Evolutionary conservation across 441 rosid species (phyloP), one percentile per base, ranked within the genome.

Genomic region (Arabidopsis hybrid): DNA sequence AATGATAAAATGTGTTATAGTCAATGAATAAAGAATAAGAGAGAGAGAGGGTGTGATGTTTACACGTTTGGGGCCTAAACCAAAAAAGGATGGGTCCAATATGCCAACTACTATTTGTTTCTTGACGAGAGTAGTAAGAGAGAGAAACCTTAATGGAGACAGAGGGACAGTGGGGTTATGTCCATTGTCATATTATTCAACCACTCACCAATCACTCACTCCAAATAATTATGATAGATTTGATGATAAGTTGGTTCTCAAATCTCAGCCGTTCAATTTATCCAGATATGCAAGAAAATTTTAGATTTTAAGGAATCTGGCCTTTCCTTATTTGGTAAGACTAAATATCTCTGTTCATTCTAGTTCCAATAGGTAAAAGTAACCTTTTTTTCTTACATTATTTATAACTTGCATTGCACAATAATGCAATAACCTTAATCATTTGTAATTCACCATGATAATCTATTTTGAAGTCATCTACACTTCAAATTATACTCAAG

Each of bases 121-220:
- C 39, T 68, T 38, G 47, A 56, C 16, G 36, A 18, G 40, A 29
- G 26, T 1, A 21, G 69, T 14, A 62, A 59, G 63, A 77, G 65
- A 71, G 68, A 71, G 1, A 65, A 71, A 77, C 76, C 80, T 77
- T 71, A 65, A 71, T 77, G 80, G 76, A 77, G 80, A 77, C 80
- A 77, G 76, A 69, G 46, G 42, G 80, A 71, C 72, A 77, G 73
- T 71, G 76, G 65, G 39, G 69, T 77, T 65, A 50, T 31, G 67
- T 77, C 80, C 59, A 71, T 77, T 58, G 72, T 71, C 80, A 77
- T 49, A 71, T 7, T 42, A 50, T 59, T 71, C 76, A 71, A 71
- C 72, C 61, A 70, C 67, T 76, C 75, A 70, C 42, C 65, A 45
- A 68, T 52, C 64, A 52, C 57, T 52, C 64, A 52, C 57, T 60